Conservation (phyloP, 129 eudicot genomes). For the Chrysanthemum makinoi region DNA sequence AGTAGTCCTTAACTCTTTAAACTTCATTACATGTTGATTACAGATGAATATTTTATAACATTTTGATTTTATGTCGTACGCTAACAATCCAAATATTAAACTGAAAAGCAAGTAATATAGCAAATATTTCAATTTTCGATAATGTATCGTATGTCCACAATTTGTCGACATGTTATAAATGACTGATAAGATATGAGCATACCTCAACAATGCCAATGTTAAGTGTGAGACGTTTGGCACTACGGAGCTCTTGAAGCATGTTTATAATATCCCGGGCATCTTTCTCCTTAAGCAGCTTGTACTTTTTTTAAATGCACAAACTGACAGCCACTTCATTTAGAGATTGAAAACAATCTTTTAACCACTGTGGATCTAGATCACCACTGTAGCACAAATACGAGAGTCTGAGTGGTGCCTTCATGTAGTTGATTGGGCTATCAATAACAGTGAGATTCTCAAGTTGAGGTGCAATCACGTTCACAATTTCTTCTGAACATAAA, state of each 20-base stretch:
- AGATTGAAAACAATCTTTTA: slow-evolving; percentile 1
- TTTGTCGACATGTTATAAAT: not conserved
- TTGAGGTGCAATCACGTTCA: slow-evolving; percentile 22
- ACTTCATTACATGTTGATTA: too few relatives aligned
- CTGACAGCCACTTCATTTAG: not conserved
- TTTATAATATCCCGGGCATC: slow-evolving; percentile 2
- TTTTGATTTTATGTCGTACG: too few relatives aligned
- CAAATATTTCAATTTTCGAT: too few relatives aligned
- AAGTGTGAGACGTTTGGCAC: slow-evolving; percentile 16
- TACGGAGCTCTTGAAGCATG: slow-evolving; percentile 18
- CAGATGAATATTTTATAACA: too few relatives aligned
- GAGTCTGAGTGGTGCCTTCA: slow-evolving; percentile 15
- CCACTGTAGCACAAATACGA: slow-evolving; percentile 5
- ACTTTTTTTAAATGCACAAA: not conserved
- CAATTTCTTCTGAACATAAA: not conserved
- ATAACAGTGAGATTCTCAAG: slow-evolving; percentile 20
- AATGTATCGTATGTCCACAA: too few relatives aligned
- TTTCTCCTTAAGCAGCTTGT: not conserved
- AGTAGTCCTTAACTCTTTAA: too few relatives aligned
- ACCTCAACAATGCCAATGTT: slow-evolving; percentile 22
- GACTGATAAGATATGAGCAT: slow-evolving; percentile 2
- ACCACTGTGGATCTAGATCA: not conserved
- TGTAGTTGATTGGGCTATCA: not conserved
- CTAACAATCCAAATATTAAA: too few relatives aligned
- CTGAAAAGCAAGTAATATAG: too few relatives aligned